phyloP scores from a whole-genome alignment of 176 grass and related monocot species.

The Oryza meridionalis region DNA sequence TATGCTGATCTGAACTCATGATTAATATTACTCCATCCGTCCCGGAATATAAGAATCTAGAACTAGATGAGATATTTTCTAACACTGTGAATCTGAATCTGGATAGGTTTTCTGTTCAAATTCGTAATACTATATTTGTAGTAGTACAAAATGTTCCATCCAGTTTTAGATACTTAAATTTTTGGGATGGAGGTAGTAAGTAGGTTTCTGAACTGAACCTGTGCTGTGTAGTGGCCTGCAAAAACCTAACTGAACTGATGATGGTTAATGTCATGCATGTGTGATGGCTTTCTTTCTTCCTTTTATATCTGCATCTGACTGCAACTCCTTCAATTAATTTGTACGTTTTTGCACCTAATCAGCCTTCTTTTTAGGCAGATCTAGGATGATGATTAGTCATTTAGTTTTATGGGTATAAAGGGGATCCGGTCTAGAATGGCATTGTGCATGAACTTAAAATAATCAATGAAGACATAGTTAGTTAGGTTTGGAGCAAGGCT shows the following conservation, averaged over 20 bases:
- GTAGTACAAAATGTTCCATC: no score
- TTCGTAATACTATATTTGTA: no score
- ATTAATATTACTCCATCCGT: background rate
- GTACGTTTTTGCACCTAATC: background rate
- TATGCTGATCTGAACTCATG: background rate
- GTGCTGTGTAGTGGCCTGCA: background rate
- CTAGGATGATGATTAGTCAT: background rate
- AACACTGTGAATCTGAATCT: no score
- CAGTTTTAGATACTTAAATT: no score
- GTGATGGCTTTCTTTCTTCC: background rate
- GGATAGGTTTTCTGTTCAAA: no score
- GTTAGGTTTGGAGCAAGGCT: background rate
- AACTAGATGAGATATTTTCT: rapidly evolving
- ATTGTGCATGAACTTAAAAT: background rate
- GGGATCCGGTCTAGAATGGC: background rate
- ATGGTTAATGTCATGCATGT: constrained; percentile 5
- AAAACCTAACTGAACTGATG: constrained; percentile 20
- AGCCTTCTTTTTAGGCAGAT: constrained; percentile 4
- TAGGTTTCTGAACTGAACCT: constrained; percentile 10
- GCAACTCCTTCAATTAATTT: background rate
- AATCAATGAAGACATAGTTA: background rate
- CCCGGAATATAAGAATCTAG: no score
- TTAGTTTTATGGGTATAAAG: background rate
- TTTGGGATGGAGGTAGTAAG: background rate
- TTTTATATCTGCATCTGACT: background rate